Percentiles rank a stretch among this genome's conserved stretches.
Evolutionary conservation across 805 yeast genomes (phyloP).

Genomic region (Ascoidea asiatica): DNA sequence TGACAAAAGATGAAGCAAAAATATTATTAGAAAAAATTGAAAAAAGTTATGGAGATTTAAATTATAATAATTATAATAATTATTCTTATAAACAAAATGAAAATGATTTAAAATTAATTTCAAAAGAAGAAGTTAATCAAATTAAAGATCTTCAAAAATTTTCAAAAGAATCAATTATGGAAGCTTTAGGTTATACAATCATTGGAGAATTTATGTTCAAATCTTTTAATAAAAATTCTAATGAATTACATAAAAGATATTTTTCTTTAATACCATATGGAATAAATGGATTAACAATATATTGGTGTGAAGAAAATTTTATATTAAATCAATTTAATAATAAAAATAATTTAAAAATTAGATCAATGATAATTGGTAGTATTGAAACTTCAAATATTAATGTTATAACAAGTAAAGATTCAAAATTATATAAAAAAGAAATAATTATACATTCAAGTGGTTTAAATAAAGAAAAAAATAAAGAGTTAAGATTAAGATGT

Average conservation of each 20-base stretch:
- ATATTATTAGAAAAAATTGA: neutral
- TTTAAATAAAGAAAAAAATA: too few species aligned
- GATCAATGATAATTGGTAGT: neutral
- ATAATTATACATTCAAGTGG: neutral
- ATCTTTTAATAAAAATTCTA: neutral
- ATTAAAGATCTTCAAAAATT: neutral
- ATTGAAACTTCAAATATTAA: neutral
- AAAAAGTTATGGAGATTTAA: too few species aligned
- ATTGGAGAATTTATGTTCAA: neutral
- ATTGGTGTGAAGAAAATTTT: neutral
- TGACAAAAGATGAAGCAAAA: neutral
- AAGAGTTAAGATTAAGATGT: too few species aligned
- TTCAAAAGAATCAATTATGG: neutral
- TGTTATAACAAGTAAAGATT: neutral
- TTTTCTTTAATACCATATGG: neutral
- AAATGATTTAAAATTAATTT: neutral
- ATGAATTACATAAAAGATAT: neutral
- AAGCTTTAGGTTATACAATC: too few species aligned
- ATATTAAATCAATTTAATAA: too few species aligned
- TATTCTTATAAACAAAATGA: neutral
- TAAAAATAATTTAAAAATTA: too few species aligned
- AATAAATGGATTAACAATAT: neutral
- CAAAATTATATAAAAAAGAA: too few species aligned
- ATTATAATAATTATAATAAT: too few species aligned
- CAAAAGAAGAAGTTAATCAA: too few species aligned